Evolutionary conservation across 306 rosid genomes (phyloP).

Genomic region (Bauhinia variegata): DNA sequence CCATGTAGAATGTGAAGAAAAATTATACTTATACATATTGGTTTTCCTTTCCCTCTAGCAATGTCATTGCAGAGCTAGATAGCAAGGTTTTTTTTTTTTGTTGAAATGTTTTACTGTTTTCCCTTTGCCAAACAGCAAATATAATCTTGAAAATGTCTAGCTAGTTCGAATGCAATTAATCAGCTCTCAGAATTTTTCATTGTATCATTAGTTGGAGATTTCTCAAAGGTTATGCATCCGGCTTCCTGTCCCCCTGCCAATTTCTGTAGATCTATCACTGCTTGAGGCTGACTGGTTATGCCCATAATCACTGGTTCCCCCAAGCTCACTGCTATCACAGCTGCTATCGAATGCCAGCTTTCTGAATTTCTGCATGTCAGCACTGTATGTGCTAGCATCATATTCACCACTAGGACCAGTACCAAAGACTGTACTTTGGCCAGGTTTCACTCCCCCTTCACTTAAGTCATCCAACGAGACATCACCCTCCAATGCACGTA

Average conservation of each 20-base stretch:
- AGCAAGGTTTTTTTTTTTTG: no score
- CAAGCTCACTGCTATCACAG: constrained; percentile 60
- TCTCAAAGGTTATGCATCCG: constrained; percentile 15
- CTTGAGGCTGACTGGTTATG: constrained; percentile 60
- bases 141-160: neutral
- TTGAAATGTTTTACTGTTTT: no score
- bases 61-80: neutral
- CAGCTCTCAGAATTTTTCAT: neutral
- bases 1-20: no score
- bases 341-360: constrained; percentile 51
- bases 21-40: neutral
- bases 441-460: constrained; percentile 59
- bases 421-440: constrained; percentile 41
- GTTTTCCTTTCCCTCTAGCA: neutral
- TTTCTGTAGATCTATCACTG: constrained; percentile 44
- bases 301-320: constrained; percentile 68
- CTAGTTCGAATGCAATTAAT: neutral
- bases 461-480: constrained; percentile 62
- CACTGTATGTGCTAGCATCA: constrained; percentile 49
- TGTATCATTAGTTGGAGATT: neutral
- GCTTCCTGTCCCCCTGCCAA: constrained; percentile 22
- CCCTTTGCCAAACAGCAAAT: neutral
- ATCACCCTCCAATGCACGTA: constrained; percentile 81
- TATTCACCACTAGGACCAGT: constrained; percentile 43
- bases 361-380: constrained; percentile 60